Conservation (phyloP, 305 asterid species). For the Fraxinus floribunda region DNA sequence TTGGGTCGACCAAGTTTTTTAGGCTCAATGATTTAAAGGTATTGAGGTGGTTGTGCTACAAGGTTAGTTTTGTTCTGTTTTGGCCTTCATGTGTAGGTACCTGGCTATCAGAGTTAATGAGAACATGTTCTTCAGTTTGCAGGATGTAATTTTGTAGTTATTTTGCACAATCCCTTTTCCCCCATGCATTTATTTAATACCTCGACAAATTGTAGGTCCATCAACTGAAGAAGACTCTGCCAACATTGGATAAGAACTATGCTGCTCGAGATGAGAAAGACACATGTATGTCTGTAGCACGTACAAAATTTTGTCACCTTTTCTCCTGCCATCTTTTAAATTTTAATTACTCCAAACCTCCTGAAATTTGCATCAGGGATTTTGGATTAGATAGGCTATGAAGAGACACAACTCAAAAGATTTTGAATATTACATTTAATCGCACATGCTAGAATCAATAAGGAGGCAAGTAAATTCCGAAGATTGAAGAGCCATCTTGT, state of each 20-base stretch:
- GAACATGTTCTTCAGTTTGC: background rate
- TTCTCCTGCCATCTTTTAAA: constrained; percentile 5
- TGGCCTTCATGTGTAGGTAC: background rate
- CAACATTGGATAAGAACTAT: constrained; percentile 72
- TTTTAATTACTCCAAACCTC: background rate
- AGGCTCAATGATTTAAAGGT: constrained; percentile 91
- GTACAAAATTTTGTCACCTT: constrained; percentile 2
- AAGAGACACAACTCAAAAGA: background rate
- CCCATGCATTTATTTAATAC: constrained; percentile 3
- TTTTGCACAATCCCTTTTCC: background rate
- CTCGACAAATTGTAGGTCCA: constrained; percentile 50
- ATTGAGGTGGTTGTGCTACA: constrained; percentile 70
- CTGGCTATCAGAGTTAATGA: background rate
- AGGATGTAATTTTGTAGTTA: background rate
- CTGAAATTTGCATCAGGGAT: background rate
- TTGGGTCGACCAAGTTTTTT: constrained; percentile 72
- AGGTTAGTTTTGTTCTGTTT: constrained; percentile 55
- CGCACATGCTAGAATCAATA: background rate
- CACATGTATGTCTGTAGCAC: constrained; percentile 52
- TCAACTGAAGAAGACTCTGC: constrained; percentile 61
- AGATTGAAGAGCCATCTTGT: background rate
- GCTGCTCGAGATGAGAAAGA: constrained; percentile 74
- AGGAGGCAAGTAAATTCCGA: background rate
- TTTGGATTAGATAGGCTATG: background rate
- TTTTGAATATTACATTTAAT: background rate